phyloP scores from a whole-genome alignment of 2,329 filamentous ascomycete species.

The Colletotrichum camelliae region DNA sequence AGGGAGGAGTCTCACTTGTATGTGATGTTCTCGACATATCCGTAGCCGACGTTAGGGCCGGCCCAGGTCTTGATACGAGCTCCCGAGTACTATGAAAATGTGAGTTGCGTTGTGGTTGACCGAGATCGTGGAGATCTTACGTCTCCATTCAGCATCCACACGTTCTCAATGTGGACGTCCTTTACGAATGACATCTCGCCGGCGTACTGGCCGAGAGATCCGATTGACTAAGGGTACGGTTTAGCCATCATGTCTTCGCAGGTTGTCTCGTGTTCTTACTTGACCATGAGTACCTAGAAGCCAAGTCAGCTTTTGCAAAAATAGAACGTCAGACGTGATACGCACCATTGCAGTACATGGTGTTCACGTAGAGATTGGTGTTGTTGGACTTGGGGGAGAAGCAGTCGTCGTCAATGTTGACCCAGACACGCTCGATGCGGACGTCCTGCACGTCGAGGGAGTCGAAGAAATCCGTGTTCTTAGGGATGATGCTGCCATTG shows the following conservation, averaged over 20 bases:
- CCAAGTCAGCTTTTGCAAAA: not conserved
- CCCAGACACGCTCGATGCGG: constrained; percentile 53
- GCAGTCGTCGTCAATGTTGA: constrained; percentile 65
- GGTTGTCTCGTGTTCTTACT: not conserved
- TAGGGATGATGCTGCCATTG: constrained; percentile 49
- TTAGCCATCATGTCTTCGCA: constrained; percentile 44
- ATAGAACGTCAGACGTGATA: too few species aligned
- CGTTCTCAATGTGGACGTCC: constrained; percentile 63
- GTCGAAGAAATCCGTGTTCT: constrained; percentile 70
- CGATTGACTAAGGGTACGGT: constrained; percentile 48
- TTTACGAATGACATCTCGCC: constrained; percentile 61
- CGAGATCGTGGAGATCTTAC: not conserved
- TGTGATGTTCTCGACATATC: constrained; percentile 66
- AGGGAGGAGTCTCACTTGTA: constrained; percentile 39
- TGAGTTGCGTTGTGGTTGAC: not conserved
- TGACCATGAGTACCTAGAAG: constrained; percentile 25
- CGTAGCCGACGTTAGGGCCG: constrained; percentile 60
- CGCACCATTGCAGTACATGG: constrained; percentile 65
- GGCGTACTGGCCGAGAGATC: constrained; percentile 62
- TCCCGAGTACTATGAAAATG: constrained; percentile 41
- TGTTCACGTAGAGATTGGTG: constrained; percentile 61
- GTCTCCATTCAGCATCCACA: constrained; percentile 56
- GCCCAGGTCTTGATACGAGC: constrained; percentile 68
- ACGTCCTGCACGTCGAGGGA: constrained; percentile 61
- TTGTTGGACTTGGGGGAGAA: constrained; percentile 67